phyloP scores from a whole-genome alignment of 192 early-diverging fungal genomes.

The Neocallimastix lanati region DNA sequence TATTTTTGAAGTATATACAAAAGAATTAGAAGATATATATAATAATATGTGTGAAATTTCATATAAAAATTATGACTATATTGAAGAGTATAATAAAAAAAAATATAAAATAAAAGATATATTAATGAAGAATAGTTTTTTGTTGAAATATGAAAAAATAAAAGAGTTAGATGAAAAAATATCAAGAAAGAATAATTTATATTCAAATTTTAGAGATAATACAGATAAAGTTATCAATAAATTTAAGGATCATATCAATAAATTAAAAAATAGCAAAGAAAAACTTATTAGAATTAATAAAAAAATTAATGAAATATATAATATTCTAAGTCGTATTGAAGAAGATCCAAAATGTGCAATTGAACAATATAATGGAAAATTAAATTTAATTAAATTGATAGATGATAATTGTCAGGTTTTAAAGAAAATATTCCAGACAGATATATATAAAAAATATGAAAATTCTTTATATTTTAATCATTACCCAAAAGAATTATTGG shows the following conservation, averaged over 20 bases:
- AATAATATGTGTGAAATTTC: neutral
- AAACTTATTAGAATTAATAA: neutral
- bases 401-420: neutral
- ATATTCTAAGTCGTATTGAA: neutral
- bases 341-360: neutral
- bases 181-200: neutral
- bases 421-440: neutral
- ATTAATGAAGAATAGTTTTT: neutral
- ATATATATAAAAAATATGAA: neutral
- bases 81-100: neutral
- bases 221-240: neutral
- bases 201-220: neutral
- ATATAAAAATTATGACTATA: neutral
- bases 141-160: neutral
- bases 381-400: neutral
- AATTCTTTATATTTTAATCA: neutral
- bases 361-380: neutral
- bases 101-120: neutral
- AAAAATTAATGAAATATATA: neutral
- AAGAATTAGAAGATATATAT: neutral
- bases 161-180: neutral
- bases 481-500: neutral
- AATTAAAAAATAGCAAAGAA: neutral
- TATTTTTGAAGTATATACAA: neutral
- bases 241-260: neutral